Evolutionary conservation across 1,284 basidiomycete genomes (phyloP).

Genomic region (Fistulina hepatica): DNA sequence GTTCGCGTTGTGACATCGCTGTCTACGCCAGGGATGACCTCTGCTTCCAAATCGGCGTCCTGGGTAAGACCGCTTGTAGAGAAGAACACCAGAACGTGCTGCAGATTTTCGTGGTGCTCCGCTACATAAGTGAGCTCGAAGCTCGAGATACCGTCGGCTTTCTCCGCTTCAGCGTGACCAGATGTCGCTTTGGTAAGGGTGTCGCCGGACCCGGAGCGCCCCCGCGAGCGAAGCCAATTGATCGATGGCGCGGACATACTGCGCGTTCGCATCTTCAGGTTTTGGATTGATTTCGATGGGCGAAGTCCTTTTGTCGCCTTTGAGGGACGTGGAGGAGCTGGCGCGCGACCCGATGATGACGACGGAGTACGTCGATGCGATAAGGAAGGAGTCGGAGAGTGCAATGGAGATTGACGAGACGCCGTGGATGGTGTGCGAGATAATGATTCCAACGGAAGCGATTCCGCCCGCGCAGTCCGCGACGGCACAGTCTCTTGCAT

Average conservation of each 20-base stretch:
- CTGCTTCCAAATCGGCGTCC: conserved; percentile 45
- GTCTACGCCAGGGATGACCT: conserved; percentile 43
- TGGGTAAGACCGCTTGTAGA: conserved; percentile 36
- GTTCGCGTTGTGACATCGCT: conserved; percentile 12
- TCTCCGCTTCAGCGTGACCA: neutral
- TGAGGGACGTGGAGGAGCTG: conserved; percentile 13
- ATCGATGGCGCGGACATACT: conserved; percentile 66
- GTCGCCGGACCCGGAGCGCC: conserved; percentile 20
- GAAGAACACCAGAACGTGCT: conserved; percentile 62
- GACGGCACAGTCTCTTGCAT: conserved; percentile 31
- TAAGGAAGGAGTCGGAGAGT: no score
- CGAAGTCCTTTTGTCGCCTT: conserved; percentile 24
- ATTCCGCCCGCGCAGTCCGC: no score
- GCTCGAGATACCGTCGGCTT: neutral
- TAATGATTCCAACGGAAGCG: no score
- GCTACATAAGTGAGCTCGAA: conserved; percentile 66
- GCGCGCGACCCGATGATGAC: no score
- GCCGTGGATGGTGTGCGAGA: conserved; percentile 9
- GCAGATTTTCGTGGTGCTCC: conserved; percentile 76
- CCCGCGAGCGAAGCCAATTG: conserved; percentile 44
- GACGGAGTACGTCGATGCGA: no score
- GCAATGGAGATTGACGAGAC: no score
- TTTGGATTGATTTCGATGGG: conserved; percentile 5
- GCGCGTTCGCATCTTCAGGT: conserved; percentile 34
- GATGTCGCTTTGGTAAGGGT: conserved; percentile 6